Evolutionary conservation across 2,329 filamentous ascomycete species (phyloP), one percentile per base, ranked within the genome.

Genomic region (Biscogniauxia marginata): DNA sequence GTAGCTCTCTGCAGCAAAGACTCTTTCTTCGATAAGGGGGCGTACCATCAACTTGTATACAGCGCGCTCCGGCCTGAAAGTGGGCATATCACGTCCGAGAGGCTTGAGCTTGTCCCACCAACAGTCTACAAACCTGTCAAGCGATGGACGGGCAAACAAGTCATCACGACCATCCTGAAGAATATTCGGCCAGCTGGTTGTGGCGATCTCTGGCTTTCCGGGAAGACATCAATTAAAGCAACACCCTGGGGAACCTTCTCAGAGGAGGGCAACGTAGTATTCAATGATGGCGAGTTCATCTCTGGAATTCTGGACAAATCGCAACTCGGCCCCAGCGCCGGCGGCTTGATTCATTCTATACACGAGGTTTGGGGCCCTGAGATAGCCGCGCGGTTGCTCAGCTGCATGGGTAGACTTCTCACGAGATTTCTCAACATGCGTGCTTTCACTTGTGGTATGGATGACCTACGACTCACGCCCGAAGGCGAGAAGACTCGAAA

Each of bases 371-470:
- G 97, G 70, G 95, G 96, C 2, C 89, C 95, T 55, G 88, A 88
- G 16, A 82, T 89, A 61, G 93, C 95, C 19, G 93, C 95, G 30
- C 91, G 91, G 69, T 79, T 96, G 8, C 84, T 99, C 53, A 96
- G 92, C 78, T 89, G 93, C 64, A 81, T 99, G 54, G 95, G 95
- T 53, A 86, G 95, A 55, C 80, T 99, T 22, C 77, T 99, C 61
- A 99, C 95, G 0, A 89, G 93, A 67, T 88, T 93, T 62, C 81
- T 98, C 58, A 90, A 95, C 69, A 96, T 97, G 87, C 84, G 93
- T 51, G 95, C 93, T 1, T 98, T 98, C 72, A 95, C 91, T 62
- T 99, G 95, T 73, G 96, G 96, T 71, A 96, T 99, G 74, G 93
- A 99, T 67, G 96, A 99, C 79, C 80, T 99, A 56, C 85, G 89